Base-by-base conservation (phyloP, 306 rosid species). In the Gastrolobium villosum region DNA sequence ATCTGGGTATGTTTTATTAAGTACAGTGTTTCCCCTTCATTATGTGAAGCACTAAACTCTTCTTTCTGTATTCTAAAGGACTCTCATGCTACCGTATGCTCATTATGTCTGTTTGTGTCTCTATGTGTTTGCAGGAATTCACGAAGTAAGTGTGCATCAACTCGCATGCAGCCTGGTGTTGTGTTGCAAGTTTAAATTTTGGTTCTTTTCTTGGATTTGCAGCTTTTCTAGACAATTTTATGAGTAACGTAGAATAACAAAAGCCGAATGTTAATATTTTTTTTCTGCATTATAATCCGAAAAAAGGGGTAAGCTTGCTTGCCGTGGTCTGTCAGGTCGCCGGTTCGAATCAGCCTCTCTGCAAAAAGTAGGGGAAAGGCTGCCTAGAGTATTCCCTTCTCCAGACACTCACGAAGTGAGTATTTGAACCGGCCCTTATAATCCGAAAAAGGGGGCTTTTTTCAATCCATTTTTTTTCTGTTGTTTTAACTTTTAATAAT, bases 111-210 rank as follows among this genome's bases (percentile, higher is more conserved):
- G 0, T 10, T 9, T 31, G 11, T 73, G 3, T 79, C 13, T 35
- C 26, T 55, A 1, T 87, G 75, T 81, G 46, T 84, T 85, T 90
- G 91, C 89, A 96, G 99, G 99, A 85, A 96, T 96, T 82, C 99
- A 96, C 40, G 99, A 96, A 90, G 99, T 96, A 88, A 88, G 99
- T 91, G 34, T 43, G 63, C 54, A n/a, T 66, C 20, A 65, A 66
- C 74, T 71, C 20, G 57, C 88, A 78, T 75, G 67, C 72, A 4
- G 80, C 53, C 37, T 32, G 30, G 14, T 78, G 40, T 67, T 20
- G 59, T 79, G 28, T 71, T 36, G 61, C 32, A 74, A 65, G 30
- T 52, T 74, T 60, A 59, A 30, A 10, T 30, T 59, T 15, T 50
- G 32, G 15, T 31, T 75, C 0, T 64, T 34, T 37, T 67, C 26